Evolutionary conservation across 495 filamentous ascomycete species (phyloP).

Genomic region (Achaetomiella virescens): DNA sequence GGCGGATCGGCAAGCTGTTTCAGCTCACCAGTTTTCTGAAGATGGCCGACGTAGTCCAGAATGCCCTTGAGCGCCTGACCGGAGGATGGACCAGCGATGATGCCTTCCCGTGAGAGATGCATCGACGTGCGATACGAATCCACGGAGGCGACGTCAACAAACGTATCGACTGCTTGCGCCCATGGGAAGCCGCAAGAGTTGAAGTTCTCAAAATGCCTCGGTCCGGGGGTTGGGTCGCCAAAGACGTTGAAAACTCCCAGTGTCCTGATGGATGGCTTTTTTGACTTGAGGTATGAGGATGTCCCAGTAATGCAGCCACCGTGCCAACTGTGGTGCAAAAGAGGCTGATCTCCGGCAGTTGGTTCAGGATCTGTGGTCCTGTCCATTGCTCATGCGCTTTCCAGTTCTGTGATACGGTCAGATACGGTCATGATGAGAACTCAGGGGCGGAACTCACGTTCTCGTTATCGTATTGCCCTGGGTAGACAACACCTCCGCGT

Average conservation of each 20-base stretch:
- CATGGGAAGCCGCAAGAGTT: constrained; percentile 53
- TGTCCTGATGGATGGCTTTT: constrained; percentile 44
- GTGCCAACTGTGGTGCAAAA: constrained; percentile 56
- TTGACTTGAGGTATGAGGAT: constrained; percentile 47
- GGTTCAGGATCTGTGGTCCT: constrained; percentile 51
- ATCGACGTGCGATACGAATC: constrained; percentile 52
- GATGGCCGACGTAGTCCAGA: constrained; percentile 45
- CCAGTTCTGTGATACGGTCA: constrained; percentile 39
- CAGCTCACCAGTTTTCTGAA: constrained; percentile 41
- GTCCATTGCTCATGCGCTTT: constrained; percentile 56
- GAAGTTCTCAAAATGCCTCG: constrained; percentile 48
- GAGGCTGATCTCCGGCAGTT: constrained; percentile 53
- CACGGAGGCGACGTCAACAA: constrained; percentile 49
- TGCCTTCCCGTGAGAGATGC: constrained; percentile 49
- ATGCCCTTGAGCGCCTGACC: constrained; percentile 53
- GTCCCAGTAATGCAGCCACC: constrained; percentile 46
- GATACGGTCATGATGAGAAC: background rate
- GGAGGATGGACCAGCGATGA: constrained; percentile 56
- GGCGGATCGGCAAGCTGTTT: constrained; percentile 38
- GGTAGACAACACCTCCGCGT: constrained; percentile 42
- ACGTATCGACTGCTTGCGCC: constrained; percentile 46
- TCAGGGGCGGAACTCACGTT: constrained; percentile 21
- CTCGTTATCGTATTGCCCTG: constrained; percentile 55
- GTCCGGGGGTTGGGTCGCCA: constrained; percentile 53
- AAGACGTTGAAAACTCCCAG: constrained; percentile 48